Evolutionary conservation across 73 alveolate species (phyloP).

Genomic region (Effrenium voratum): DNA sequence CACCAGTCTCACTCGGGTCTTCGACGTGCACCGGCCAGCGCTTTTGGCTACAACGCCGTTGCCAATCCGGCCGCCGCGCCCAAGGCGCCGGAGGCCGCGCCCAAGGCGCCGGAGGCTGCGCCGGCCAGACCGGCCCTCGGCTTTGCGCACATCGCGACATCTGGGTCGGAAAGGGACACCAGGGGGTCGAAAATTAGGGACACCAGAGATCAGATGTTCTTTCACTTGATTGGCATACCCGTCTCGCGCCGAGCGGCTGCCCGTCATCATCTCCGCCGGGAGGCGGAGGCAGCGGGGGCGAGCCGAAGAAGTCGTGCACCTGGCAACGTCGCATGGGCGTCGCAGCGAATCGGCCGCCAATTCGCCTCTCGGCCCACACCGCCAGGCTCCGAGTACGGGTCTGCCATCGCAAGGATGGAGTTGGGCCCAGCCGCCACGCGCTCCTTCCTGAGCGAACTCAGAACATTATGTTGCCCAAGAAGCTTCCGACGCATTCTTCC

Average conservation of each 20-base stretch:
- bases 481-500: background rate
- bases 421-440: constrained; percentile 87
- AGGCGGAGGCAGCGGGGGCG: constrained; percentile 61
- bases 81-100: constrained; percentile 2
- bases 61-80: constrained; percentile 48
- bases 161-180: background rate
- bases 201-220: background rate
- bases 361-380: constrained; percentile 82
- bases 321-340: background rate
- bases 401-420: constrained; percentile 31
- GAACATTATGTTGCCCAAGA: too few species aligned
- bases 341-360: background rate
- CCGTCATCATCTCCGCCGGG: background rate
- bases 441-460: constrained; percentile 66
- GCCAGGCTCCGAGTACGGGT: constrained; percentile 64
- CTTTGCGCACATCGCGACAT: background rate
- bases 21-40: too few species aligned
- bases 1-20: background rate
- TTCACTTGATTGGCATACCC: background rate
- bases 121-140: background rate
- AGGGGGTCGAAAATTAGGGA: background rate
- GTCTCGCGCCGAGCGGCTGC: background rate
- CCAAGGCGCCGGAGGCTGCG: background rate
- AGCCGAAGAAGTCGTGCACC: constrained; percentile 91
- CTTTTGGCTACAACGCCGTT: background rate